Percentiles rank a stretch among this genome's conserved stretches.
Evolutionary conservation across 257 asterid genomes (phyloP).

Genomic region (Scutellaria barbata): DNA sequence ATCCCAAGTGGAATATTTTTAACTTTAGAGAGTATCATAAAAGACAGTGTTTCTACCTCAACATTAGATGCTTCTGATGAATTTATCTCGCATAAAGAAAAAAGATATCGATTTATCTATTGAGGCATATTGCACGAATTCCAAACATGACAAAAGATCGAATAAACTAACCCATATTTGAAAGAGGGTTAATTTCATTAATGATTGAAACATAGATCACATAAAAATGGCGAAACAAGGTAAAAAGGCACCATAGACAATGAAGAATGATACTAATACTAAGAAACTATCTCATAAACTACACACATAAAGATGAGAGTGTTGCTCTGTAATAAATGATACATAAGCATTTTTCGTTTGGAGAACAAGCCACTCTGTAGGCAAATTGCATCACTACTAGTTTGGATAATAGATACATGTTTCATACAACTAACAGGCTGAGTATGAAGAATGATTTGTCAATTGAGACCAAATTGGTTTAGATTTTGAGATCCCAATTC

Average conservation of each 20-base stretch:
- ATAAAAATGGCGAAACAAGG: not conserved
- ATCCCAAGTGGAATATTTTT: constrained; percentile 2
- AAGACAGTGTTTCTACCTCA: constrained; percentile 6
- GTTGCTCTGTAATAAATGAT: not conserved
- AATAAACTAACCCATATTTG: not conserved
- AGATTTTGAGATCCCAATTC: no score
- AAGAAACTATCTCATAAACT: not conserved
- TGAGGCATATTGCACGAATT: not conserved
- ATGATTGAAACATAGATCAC: not conserved
- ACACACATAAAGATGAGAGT: not conserved
- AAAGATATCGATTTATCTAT: no score
- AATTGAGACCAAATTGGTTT: no score
- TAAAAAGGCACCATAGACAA: not conserved
- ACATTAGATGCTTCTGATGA: constrained; percentile 17
- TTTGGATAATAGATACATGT: not conserved
- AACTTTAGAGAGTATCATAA: not conserved
- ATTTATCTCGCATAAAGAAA: not conserved
- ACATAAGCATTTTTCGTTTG: not conserved
- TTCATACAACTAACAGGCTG: not conserved
- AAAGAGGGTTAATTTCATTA: constrained; percentile 22
- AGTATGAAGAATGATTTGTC: not conserved
- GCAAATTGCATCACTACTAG: not conserved
- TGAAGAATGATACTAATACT: no score
- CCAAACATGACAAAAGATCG: not conserved
- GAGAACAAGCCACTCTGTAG: not conserved